Percentiles rank a stretch among this genome's conserved stretches.
These are phyloP conservation scores for Aureobasidium sp. DNA, from an alignment of 2,329 filamentous ascomycete genomes.

Conservation along the genomic window DNA sequence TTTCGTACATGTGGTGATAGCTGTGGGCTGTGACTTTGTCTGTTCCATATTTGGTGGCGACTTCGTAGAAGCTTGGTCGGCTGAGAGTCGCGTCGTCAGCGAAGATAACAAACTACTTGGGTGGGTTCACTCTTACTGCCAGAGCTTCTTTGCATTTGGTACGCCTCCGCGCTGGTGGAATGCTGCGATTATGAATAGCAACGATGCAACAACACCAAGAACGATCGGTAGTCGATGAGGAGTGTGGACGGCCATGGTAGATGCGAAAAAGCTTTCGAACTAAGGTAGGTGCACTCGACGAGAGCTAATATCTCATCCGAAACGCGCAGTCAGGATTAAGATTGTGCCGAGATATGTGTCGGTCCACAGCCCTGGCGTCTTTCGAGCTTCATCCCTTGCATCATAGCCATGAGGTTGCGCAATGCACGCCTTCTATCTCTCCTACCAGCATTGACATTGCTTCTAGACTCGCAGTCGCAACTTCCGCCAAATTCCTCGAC, in stretches of 20 bases:
- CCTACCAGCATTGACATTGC: background rate
- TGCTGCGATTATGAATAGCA: constrained; percentile 9
- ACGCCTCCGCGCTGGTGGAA: constrained; percentile 12
- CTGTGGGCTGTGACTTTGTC: constrained; percentile 33
- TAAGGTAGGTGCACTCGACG: background rate
- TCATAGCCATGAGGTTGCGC: background rate
- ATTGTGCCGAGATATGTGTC: background rate
- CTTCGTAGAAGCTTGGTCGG: constrained; percentile 24
- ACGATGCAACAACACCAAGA: constrained; percentile 12
- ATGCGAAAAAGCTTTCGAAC: background rate
- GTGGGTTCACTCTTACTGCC: background rate
- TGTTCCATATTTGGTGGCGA: constrained; percentile 31
- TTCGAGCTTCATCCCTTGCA: background rate
- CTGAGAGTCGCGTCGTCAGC: background rate
- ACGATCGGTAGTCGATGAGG: constrained; percentile 13
- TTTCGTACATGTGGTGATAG: constrained; percentile 36
- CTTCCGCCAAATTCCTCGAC: background rate
- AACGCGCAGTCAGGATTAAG: background rate
- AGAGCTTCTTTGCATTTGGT: constrained; percentile 3
- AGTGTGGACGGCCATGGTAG: background rate
- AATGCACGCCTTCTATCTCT: background rate
- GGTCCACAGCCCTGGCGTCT: background rate
- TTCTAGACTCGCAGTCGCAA: background rate
- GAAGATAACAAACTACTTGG: too few relatives aligned
- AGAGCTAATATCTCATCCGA: background rate